Conservation (phyloP, 2,329 filamentous ascomycete genomes). For the Aspergillus ibericus region DNA sequence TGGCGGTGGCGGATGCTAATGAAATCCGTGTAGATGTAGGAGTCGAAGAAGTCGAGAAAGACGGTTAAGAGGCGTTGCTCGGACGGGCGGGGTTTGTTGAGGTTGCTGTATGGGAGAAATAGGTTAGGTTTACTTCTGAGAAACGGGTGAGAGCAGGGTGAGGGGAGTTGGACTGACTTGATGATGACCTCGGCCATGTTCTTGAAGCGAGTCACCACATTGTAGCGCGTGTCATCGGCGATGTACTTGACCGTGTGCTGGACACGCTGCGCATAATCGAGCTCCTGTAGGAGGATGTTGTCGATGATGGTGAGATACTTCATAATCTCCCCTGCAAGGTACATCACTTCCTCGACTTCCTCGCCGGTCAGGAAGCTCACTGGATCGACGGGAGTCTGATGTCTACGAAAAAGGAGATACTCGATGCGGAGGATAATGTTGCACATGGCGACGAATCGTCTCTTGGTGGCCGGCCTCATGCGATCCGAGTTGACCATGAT, state of each 20-base stretch:
- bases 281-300: conserved; percentile 13
- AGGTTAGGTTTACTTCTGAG: background rate
- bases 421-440: conserved; percentile 26
- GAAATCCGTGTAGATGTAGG: conserved; percentile 27
- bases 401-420: conserved; percentile 22
- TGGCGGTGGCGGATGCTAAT: conserved; percentile 20
- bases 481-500: conserved; percentile 13
- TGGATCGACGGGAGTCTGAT: background rate
- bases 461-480: conserved; percentile 11
- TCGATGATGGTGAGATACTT: conserved; percentile 18
- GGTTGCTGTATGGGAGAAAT: conserved; percentile 10
- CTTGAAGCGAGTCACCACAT: conserved; percentile 16
- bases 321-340: conserved; percentile 16
- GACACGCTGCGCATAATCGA: conserved; percentile 9
- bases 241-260: conserved; percentile 13
- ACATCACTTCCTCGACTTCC: conserved; percentile 11
- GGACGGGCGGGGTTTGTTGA: conserved; percentile 20
- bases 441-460: conserved; percentile 22
- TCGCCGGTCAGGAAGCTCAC: conserved; percentile 9
- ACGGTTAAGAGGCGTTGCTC: conserved; percentile 24
- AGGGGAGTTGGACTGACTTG: conserved; percentile 16
- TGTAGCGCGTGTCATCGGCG: conserved; percentile 1
- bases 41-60: conserved; percentile 28
- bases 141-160: background rate
- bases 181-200: conserved; percentile 19